A percentile compares a stretch with the other conserved stretches of the same genome.
Evolutionary conservation across 352 stramenopile species (phyloP).

Genomic region (Blastocystis sp.): DNA sequence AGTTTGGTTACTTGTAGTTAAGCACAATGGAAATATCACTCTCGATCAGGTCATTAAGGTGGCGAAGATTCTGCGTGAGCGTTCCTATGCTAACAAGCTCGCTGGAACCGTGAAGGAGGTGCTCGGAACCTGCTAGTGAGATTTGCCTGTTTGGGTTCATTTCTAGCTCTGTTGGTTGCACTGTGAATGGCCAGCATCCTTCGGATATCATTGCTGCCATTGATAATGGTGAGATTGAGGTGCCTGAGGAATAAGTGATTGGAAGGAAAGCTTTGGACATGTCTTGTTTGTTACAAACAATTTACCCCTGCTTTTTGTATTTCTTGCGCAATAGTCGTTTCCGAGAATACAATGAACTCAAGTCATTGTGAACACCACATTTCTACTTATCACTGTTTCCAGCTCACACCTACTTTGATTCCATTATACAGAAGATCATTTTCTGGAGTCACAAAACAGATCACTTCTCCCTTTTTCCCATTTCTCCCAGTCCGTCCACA

Average conservation of each 20-base stretch:
- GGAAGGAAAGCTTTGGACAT: not conserved
- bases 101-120: conserved; percentile 98
- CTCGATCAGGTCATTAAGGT: conserved; percentile 98
- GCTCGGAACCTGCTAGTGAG: conserved; percentile 83
- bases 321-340: conserved; percentile 39
- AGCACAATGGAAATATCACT: conserved; percentile 98
- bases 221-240: conserved; percentile 90
- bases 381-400: not conserved
- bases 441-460: conserved; percentile 40
- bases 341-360: not conserved
- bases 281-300: not conserved
- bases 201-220: conserved; percentile 91
- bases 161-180: conserved; percentile 89
- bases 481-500: conserved; percentile 34
- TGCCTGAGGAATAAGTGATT: conserved; percentile 81
- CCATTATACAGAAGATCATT: conserved; percentile 5
- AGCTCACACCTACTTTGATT: not conserved
- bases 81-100: conserved; percentile 90
- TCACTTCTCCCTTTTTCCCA: not conserved
- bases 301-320: not conserved
- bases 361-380: conserved; percentile 26
- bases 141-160: not conserved
- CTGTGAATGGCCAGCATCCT: conserved; percentile 93
- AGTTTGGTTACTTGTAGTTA: conserved; percentile 71
- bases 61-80: conserved; percentile 89